phyloP scores from a whole-genome alignment of 202 grass and related monocot species.

The Tripidium arundinaceum region DNA sequence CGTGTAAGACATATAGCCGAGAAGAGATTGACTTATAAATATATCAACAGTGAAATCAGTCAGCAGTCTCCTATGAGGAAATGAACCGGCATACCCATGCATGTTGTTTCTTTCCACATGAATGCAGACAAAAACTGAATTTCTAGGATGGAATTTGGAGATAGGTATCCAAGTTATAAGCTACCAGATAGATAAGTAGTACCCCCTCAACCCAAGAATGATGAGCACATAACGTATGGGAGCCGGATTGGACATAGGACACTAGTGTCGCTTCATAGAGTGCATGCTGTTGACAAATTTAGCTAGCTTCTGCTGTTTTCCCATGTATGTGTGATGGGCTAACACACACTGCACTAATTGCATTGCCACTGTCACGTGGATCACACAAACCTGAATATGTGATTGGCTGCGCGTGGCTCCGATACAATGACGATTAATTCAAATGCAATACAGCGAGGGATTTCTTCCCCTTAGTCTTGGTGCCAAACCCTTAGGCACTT shows the following conservation, averaged over 20 bases:
- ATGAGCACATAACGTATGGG: not conserved
- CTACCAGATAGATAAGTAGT: not conserved
- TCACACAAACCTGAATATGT: not conserved
- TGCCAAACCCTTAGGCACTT: not conserved
- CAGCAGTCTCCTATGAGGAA: slow-evolving; percentile 5
- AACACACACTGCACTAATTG: not conserved
- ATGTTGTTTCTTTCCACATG: not conserved
- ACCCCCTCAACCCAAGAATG: not conserved
- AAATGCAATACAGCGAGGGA: not conserved
- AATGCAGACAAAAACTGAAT: slow-evolving; percentile 17
- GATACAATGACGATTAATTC: not conserved
- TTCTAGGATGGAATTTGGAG: not conserved
- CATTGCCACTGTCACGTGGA: not conserved
- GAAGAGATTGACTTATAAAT: slow-evolving; percentile 56
- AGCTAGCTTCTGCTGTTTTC: not conserved
- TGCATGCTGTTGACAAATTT: not conserved
- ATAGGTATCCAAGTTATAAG: not conserved
- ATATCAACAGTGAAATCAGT: not conserved
- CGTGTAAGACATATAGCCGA: not conserved
- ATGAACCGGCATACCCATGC: not conserved
- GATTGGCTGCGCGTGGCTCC: not conserved
- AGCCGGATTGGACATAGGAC: not conserved
- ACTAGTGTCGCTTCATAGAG: not conserved
- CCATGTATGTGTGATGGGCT: not conserved
- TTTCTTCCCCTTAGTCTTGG: not conserved